A percentile compares a stretch with the other conserved stretches of the same genome.
Conservation (phyloP, 2,329 filamentous ascomycete genomes). For the Zalaria sp. region DNA sequence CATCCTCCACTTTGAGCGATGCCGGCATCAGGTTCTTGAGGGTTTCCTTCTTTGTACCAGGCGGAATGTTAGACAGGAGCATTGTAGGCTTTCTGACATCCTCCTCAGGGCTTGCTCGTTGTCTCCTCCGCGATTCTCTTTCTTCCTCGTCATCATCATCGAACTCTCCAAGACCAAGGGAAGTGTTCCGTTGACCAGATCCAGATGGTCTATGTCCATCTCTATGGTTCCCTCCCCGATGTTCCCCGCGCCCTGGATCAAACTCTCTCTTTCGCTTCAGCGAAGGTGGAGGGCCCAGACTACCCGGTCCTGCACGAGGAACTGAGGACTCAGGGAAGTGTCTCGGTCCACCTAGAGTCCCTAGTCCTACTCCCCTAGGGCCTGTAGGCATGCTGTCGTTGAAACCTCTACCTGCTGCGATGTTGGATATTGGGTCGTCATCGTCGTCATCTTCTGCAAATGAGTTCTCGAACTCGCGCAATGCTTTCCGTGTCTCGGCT, state of each 20-base stretch:
- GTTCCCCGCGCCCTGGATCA: constrained; percentile 15
- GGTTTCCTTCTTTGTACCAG: constrained; percentile 33
- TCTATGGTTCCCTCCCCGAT: constrained; percentile 9
- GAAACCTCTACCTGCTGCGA: constrained; percentile 17
- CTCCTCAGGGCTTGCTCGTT: neutral
- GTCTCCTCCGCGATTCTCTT: constrained; percentile 1
- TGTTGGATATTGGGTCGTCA: constrained; percentile 4
- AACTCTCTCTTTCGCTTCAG: constrained; percentile 19
- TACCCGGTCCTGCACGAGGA: constrained; percentile 34
- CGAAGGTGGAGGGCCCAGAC: constrained; percentile 26
- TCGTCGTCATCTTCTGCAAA: constrained; percentile 45
- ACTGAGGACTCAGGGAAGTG: constrained; percentile 39
- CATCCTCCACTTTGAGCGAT: constrained; percentile 53
- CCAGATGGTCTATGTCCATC: neutral
- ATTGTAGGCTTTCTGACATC: constrained; percentile 28
- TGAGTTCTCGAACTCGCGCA: constrained; percentile 76
- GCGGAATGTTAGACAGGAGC: constrained; percentile 39
- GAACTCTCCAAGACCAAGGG: neutral
- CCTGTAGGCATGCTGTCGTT: constrained; percentile 16
- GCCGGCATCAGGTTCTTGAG: constrained; percentile 35
- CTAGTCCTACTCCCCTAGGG: constrained; percentile 20
- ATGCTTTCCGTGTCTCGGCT: constrained; percentile 74
- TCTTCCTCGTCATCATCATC: neutral
- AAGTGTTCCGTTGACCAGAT: neutral
- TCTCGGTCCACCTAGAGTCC: constrained; percentile 6